Evolutionary conservation across 176 grass and related monocot species (phyloP).

Genomic region (Chrysopogon serrulatus): DNA sequence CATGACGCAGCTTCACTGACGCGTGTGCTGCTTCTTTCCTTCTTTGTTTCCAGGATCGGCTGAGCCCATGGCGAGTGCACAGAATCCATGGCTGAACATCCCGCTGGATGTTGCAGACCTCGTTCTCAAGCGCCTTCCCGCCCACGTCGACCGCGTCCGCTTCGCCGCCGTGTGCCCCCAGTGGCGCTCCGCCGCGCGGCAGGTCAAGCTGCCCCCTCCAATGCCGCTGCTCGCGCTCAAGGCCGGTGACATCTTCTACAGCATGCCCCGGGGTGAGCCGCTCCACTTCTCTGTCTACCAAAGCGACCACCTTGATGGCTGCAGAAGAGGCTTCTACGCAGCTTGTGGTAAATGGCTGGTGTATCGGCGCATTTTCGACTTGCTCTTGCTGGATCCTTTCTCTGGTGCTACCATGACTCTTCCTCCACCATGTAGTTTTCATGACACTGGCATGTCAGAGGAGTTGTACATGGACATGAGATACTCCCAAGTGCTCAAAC

Average conservation of each 20-base stretch:
- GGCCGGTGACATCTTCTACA: not conserved
- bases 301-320: no score
- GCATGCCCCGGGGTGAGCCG: not conserved
- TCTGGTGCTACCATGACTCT: not conserved
- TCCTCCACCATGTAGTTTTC: not conserved
- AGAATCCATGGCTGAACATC: no score
- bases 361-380: not conserved
- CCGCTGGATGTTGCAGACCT: no score
- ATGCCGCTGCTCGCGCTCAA: no score
- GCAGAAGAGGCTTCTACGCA: not conserved
- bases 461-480: no score
- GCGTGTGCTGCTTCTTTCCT: not conserved
- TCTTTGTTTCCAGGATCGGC: not conserved
- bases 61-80: not conserved
- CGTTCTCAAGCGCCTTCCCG: no score
- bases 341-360: not conserved
- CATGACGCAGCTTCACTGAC: not conserved
- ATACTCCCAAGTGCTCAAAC: not conserved
- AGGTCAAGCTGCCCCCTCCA: no score
- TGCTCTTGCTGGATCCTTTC: not conserved
- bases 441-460: no score
- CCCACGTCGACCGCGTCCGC: no score
- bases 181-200: not conserved
- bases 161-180: no score
- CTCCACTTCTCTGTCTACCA: not conserved